phyloP scores from a whole-genome alignment of 441 rosid genomes.

The Jatropha podagrica region DNA sequence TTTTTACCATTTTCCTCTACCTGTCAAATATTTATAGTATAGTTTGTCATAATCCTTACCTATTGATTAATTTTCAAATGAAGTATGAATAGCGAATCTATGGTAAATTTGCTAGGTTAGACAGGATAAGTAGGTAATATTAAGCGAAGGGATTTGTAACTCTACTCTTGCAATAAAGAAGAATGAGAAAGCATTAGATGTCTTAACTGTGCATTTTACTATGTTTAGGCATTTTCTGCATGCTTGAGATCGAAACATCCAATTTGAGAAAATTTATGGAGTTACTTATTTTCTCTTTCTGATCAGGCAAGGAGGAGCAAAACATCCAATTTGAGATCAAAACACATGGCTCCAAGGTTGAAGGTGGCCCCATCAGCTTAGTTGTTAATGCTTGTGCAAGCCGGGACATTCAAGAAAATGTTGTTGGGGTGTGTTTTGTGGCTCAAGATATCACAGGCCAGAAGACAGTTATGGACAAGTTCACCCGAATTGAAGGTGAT shows the following conservation, averaged over 20 bases:
- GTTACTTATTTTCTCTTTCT: slow-evolving; percentile 21
- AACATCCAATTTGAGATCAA: slow-evolving; percentile 80
- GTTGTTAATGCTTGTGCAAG: slow-evolving; percentile 91
- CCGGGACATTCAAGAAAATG: slow-evolving; percentile 74
- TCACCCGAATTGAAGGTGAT: slow-evolving; percentile 93
- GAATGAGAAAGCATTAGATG: not conserved
- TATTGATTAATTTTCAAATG: not conserved
- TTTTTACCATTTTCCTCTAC: not conserved
- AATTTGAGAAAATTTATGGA: not conserved
- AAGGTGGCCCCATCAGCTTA: slow-evolving; percentile 73
- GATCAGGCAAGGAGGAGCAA: slow-evolving; percentile 82
- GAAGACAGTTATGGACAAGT: slow-evolving; percentile 93
- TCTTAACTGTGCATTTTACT: not conserved
- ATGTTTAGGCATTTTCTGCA: not conserved
- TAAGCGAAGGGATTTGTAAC: not conserved
- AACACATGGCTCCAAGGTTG: slow-evolving; percentile 56
- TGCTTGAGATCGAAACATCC: not conserved
- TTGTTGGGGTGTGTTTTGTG: slow-evolving; percentile 92
- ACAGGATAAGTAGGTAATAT: not conserved
- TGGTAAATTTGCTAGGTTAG: not conserved
- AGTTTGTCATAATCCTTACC: not conserved
- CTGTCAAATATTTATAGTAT: not conserved
- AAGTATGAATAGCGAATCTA: not conserved
- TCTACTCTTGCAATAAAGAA: not conserved
- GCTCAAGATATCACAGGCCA: slow-evolving; percentile 94